Conservation (phyloP, 139 green algal genomes). For the Tetradesmus lagerheimii region DNA sequence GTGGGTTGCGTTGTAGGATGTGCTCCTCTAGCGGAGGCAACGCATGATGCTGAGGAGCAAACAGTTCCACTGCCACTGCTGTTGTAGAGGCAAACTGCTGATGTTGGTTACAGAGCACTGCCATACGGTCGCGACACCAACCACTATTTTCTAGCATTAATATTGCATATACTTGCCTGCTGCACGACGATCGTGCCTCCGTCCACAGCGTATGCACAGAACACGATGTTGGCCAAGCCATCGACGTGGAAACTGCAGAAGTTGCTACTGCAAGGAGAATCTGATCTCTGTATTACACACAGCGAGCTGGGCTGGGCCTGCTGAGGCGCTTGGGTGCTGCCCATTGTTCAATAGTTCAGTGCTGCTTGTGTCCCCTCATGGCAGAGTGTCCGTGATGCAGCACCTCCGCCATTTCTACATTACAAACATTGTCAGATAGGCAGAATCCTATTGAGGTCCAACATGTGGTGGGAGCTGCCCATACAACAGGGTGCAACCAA, state of each 20-base stretch:
- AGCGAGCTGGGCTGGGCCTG: not conserved
- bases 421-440: too few species aligned
- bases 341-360: not conserved
- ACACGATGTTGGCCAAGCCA: constrained; percentile 38
- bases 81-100: not conserved
- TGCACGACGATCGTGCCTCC: constrained; percentile 63
- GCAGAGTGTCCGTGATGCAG: not conserved
- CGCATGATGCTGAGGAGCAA: not conserved
- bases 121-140: not conserved
- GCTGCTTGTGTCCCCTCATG: not conserved
- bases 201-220: constrained; percentile 56
- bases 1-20: too few species aligned
- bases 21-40: not conserved
- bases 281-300: constrained; percentile 20
- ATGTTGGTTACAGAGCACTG: not conserved
- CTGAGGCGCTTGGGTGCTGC: not conserved
- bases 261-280: constrained; percentile 45
- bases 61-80: not conserved
- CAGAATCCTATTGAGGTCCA: too few species aligned
- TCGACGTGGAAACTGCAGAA: constrained; percentile 53
- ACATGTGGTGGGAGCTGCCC: too few species aligned
- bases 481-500: not conserved
- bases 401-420: not conserved
- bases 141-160: not conserved
- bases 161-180: constrained; percentile 41